Conservation (phyloP, 805 yeast species). For the Wickerhamomyces sydowiorum region DNA sequence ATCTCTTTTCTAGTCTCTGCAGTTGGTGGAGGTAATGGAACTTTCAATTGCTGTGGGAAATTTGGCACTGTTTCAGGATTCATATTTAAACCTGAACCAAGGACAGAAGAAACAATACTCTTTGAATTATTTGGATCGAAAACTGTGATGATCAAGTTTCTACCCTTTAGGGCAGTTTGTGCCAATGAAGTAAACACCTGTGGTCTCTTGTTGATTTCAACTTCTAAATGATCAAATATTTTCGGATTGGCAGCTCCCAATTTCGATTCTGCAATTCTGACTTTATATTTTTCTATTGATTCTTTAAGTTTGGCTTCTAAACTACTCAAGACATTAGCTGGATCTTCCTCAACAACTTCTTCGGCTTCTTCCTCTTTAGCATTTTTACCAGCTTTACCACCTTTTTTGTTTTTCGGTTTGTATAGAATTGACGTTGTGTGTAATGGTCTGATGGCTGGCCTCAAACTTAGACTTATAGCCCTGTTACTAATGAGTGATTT, state of each 20-base stretch:
- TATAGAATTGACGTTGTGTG: slow-evolving; percentile 1
- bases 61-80: slow-evolving; percentile 74
- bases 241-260: slow-evolving; percentile 66
- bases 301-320: slow-evolving; percentile 31
- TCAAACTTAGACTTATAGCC: background rate
- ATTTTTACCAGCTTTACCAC: slow-evolving; percentile 9
- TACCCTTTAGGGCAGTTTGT: slow-evolving; percentile 63
- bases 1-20: slow-evolving; percentile 54
- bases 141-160: slow-evolving; percentile 70
- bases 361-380: background rate
- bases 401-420: slow-evolving; percentile 8
- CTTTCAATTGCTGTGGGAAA: slow-evolving; percentile 67
- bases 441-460: slow-evolving; percentile 7
- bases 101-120: slow-evolving; percentile 61
- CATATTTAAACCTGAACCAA: slow-evolving; percentile 64
- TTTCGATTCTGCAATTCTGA: slow-evolving; percentile 54
- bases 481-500: background rate
- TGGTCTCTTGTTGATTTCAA: slow-evolving; percentile 41
- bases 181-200: slow-evolving; percentile 59
- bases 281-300: slow-evolving; percentile 46
- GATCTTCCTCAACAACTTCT: slow-evolving; percentile 14
- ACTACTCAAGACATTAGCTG: slow-evolving; percentile 9
- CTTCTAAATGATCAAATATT: slow-evolving; percentile 54
- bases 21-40: slow-evolving; percentile 71
- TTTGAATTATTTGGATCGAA: slow-evolving; percentile 77